phyloP scores from a whole-genome alignment of 2,329 filamentous ascomycete species.

The Epichloe gansuensis region DNA sequence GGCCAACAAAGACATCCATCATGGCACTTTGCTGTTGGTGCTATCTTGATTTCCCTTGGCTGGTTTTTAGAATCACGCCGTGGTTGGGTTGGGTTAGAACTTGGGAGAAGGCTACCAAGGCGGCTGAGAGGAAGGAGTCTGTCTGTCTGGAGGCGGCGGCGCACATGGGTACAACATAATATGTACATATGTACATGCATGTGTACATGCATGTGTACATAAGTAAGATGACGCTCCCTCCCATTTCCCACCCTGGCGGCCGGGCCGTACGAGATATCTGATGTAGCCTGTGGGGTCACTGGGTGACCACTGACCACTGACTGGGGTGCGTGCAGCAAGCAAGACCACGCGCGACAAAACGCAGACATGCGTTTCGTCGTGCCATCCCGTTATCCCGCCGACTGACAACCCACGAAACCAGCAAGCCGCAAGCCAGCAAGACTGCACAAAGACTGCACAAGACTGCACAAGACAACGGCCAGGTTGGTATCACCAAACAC shows the following conservation, averaged over 20 bases:
- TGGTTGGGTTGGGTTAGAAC: too few relatives aligned
- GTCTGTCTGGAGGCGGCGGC: too few relatives aligned
- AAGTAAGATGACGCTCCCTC: background rate
- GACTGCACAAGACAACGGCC: background rate
- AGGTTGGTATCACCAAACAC: conserved; percentile 1
- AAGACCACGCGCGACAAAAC: background rate
- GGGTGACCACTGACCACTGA: too few relatives aligned
- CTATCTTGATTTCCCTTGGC: too few relatives aligned
- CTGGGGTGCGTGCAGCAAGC: conserved; percentile 1
- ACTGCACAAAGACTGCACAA: too few relatives aligned
- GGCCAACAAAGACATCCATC: background rate
- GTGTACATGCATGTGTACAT: too few relatives aligned
- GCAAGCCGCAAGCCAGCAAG: background rate
- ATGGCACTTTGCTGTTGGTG: background rate
- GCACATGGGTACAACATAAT: too few relatives aligned
- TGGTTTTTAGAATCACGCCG: too few relatives aligned
- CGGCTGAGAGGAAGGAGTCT: too few relatives aligned
- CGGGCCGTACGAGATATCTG: too few relatives aligned
- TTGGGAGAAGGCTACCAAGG: too few relatives aligned
- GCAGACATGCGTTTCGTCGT: background rate
- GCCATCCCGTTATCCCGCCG: background rate
- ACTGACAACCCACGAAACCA: background rate
- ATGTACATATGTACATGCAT: too few relatives aligned
- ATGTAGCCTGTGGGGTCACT: background rate
- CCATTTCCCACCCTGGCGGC: background rate